Conservation (phyloP, 768 basidiomycete genomes). For the Hortiboletus flavorubellus region DNA sequence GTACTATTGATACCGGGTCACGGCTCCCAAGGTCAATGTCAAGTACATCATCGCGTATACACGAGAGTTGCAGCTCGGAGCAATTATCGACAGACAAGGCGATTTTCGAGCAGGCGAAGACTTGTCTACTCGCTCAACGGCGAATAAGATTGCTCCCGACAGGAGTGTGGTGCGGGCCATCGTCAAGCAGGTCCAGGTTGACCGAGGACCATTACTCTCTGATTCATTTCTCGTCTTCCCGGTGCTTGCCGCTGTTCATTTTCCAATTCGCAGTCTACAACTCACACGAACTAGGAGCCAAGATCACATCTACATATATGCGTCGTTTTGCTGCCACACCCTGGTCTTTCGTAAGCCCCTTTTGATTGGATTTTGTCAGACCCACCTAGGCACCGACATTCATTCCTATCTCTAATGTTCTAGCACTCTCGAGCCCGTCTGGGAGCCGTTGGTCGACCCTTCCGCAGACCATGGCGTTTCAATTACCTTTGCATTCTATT, state of each 20-base stretch:
- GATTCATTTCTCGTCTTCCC: neutral
- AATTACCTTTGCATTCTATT: neutral
- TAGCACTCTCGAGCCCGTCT: too few species aligned
- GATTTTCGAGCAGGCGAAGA: neutral
- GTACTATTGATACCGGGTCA: slow-evolving; percentile 11
- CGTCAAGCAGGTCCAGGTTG: neutral
- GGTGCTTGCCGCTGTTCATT: neutral
- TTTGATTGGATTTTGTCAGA: neutral
- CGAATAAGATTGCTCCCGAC: neutral
- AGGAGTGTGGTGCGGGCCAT: neutral
- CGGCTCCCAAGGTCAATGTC: neutral
- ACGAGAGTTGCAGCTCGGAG: neutral
- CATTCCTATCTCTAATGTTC: too few species aligned
- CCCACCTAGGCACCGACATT: neutral
- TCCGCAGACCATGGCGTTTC: neutral
- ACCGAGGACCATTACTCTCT: neutral
- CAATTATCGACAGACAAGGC: neutral
- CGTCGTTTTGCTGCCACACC: neutral
- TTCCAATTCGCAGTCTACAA: slow-evolving; percentile 1
- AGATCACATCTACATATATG: neutral
- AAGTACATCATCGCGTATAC: neutral
- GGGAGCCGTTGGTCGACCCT: neutral
- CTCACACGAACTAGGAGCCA: neutral
- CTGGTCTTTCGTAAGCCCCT: neutral
- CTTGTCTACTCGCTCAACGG: neutral